Evolutionary conservation across 108 stramenopile species (phyloP), one percentile per base, ranked within the genome.

Genomic region (Nitzschia palea): DNA sequence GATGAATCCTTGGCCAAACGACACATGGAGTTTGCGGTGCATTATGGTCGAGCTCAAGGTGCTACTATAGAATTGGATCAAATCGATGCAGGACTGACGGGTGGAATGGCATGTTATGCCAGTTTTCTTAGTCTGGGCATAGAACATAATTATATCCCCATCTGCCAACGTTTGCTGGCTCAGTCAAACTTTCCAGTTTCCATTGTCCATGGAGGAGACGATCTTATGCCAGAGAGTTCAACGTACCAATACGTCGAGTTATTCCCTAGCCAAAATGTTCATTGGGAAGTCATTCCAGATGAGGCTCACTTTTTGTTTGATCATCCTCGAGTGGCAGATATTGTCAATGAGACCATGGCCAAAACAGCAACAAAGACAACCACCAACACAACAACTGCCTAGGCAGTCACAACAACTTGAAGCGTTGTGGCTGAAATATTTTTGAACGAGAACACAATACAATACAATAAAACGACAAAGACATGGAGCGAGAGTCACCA

Each of bases 101-200:
- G 66, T 2, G 66, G 66, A 0, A 55, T 67, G 52, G 66, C 66
- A 1, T 54, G 54, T 30, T 67, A 55, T 55, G 66, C 66, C 40
- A 55, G 35, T 17, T 67, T 67, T 29, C 27, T 55, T 9, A 45
- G 43, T 29, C 40, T 67, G 66, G 66, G 66, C 8, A 67, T 67
- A 20, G 66, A 67, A 31, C 66, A 67, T 29, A 36, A 67, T 31
- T 67, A 55, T 31, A 30, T 40, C 0, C 52, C 66, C 20, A 44
- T 32, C 14, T 55, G 52, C 20, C 32, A 55, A 26, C n/a, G 43
- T 15, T 25, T 47, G 29, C 28, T 67, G 25, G 15, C 30, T 9
- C 23, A 37, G 15, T 22, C 66, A 0, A 44, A 48, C n/a, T 67
- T 67, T 42, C 66, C 66, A 0, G 66, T 67, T 8, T 29, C 54